These are phyloP conservation scores for Trichosporon ovoides DNA, from an alignment of 1,284 basidiomycete genomes.

Conservation along the genomic window DNA sequence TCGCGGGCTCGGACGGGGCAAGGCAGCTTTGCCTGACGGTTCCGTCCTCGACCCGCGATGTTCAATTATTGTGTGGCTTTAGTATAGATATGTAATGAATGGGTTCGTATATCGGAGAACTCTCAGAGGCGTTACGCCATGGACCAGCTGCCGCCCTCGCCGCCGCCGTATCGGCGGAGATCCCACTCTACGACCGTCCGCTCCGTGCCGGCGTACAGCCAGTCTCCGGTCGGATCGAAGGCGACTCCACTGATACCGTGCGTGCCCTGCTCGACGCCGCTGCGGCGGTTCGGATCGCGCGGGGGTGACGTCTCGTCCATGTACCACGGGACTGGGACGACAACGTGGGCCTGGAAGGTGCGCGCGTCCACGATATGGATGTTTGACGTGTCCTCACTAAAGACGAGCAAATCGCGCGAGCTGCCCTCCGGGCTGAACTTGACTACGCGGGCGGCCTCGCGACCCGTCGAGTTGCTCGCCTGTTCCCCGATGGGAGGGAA, in stretches of 20 bases:
- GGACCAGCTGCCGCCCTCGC: conserved; percentile 35
- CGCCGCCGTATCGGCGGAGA: conserved; percentile 35
- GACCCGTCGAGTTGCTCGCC: conserved; percentile 31
- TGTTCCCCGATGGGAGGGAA: background rate
- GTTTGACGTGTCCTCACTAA: conserved; percentile 43
- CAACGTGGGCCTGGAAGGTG: conserved; percentile 45
- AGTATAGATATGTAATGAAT: no score
- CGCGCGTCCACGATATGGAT: conserved; percentile 49
- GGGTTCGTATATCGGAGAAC: background rate
- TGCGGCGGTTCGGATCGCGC: conserved; percentile 6
- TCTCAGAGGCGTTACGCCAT: conserved; percentile 25
- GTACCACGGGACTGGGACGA: conserved; percentile 39
- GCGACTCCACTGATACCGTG: conserved; percentile 44
- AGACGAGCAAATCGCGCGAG: conserved; percentile 45
- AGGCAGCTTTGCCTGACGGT: no score
- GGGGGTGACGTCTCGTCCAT: conserved; percentile 2
- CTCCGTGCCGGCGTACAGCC: conserved; percentile 47
- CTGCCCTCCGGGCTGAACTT: conserved; percentile 48
- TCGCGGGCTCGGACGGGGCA: no score
- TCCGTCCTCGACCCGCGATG: no score
- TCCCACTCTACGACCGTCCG: conserved; percentile 48
- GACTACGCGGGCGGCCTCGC: conserved; percentile 47
- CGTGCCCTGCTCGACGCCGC: conserved; percentile 32
- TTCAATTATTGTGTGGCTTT: no score
- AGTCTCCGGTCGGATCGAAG: conserved; percentile 47